Evolutionary conservation across 768 basidiomycete genomes (phyloP).

Genomic region (Clitopilus hobsonii): DNA sequence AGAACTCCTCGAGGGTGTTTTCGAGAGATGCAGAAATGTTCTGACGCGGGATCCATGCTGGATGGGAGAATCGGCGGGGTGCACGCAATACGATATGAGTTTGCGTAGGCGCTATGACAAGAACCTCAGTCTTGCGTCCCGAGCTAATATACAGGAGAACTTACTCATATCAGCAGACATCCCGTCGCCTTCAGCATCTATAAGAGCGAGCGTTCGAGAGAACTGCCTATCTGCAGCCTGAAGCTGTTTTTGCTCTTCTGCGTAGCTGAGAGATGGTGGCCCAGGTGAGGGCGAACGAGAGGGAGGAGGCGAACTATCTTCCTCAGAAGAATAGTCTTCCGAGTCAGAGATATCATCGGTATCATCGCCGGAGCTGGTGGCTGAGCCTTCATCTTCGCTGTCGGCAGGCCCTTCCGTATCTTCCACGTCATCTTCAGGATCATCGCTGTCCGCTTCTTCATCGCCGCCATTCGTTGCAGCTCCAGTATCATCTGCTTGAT

Average conservation of each 20-base stretch:
- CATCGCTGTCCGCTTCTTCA: conserved; percentile 13
- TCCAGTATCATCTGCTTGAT: conserved; percentile 16
- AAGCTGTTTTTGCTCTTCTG: conserved; percentile 22
- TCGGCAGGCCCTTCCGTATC: conserved; percentile 10
- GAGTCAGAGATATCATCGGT: conserved; percentile 6
- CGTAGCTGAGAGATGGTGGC: conserved; percentile 11
- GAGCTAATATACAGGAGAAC: background rate
- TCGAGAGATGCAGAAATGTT: conserved; percentile 35
- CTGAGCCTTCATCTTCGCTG: conserved; percentile 12
- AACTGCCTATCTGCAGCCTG: conserved; percentile 28
- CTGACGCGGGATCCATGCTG: conserved; percentile 43
- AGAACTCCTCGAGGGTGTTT: conserved; percentile 32
- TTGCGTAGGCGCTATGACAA: conserved; percentile 33
- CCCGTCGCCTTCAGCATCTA: conserved; percentile 22
- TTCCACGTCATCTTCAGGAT: conserved; percentile 9
- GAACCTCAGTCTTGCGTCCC: background rate
- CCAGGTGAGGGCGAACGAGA: conserved; percentile 12
- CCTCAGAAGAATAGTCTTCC: conserved; percentile 3
- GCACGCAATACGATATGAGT: conserved; percentile 43
- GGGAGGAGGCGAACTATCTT: conserved; percentile 8
- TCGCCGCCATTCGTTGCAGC: conserved; percentile 10
- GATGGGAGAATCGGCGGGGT: conserved; percentile 40
- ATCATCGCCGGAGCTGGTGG: conserved; percentile 10
- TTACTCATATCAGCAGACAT: conserved; percentile 26
- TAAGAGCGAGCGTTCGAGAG: conserved; percentile 24